A percentile compares a stretch with the other conserved stretches of the same genome.
These are phyloP conservation scores for Paramecium biaurelia DNA, from an alignment of 73 alveolate genomes.

Conservation along the genomic window DNA sequence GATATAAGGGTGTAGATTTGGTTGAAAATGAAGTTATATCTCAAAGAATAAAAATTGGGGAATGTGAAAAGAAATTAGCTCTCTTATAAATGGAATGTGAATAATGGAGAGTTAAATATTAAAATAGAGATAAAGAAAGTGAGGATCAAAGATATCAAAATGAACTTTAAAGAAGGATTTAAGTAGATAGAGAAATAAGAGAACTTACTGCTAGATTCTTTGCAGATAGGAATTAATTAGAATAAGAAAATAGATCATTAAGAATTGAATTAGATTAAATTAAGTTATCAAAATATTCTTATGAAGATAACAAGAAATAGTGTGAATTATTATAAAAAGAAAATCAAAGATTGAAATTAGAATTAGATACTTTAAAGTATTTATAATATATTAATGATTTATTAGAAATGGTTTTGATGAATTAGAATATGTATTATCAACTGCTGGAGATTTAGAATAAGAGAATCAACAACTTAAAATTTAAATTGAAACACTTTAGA, in stretches of 20 bases:
- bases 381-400: neutral
- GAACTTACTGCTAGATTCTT: constrained; percentile 12
- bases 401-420: constrained; percentile 16
- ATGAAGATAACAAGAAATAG: neutral
- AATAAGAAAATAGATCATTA: neutral
- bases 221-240: constrained; percentile 33
- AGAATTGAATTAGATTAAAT: constrained; percentile 17
- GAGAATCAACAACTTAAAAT: neutral
- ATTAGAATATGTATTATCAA: constrained; percentile 27
- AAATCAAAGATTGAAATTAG: neutral
- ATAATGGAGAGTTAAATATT: constrained; percentile 20
- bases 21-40: neutral
- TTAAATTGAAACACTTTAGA: neutral
- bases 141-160: constrained; percentile 13
- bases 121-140: neutral
- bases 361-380: constrained; percentile 15
- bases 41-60: neutral
- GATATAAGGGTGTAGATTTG: neutral
- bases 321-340: neutral
- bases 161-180: neutral
- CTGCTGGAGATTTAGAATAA: neutral
- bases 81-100: neutral
- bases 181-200: constrained; percentile 20
- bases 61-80: constrained; percentile 2
- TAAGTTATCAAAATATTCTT: neutral